Evolutionary conservation across 2,329 filamentous ascomycete species (phyloP).

Genomic region (Elsinoe ampelina): DNA sequence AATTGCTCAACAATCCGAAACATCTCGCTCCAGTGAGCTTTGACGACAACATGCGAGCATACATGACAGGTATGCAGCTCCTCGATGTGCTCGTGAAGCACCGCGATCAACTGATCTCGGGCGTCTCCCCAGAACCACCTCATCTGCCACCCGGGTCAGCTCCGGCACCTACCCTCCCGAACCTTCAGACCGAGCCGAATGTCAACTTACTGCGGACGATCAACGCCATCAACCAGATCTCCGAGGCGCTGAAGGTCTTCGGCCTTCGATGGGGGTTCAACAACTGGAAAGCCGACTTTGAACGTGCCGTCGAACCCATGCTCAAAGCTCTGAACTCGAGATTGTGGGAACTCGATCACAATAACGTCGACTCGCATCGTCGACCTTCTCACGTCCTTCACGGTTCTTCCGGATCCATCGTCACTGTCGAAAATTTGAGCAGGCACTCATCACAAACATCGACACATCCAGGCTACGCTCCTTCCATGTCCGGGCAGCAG

Average conservation of each 20-base stretch:
- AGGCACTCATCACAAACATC: constrained; percentile 6
- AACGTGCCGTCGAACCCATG: constrained; percentile 34
- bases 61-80: constrained; percentile 55
- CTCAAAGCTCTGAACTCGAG: constrained; percentile 35
- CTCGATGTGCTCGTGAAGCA: constrained; percentile 48
- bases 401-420: constrained; percentile 1
- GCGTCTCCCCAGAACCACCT: constrained; percentile 32
- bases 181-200: constrained; percentile 22
- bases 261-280: constrained; percentile 42
- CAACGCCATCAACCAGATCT: constrained; percentile 39
- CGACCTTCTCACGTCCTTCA: neutral
- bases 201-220: constrained; percentile 35
- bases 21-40: constrained; percentile 69
- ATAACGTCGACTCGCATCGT: neutral
- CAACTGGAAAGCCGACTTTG: constrained; percentile 42
- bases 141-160: constrained; percentile 30
- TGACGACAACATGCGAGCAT: constrained; percentile 76
- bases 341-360: constrained; percentile 22
- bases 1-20: constrained; percentile 51
- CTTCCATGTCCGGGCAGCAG: constrained; percentile 3
- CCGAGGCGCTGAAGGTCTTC: constrained; percentile 36
- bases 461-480: neutral
- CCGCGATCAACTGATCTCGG: constrained; percentile 37
- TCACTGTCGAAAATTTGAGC: constrained; percentile 7
- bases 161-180: constrained; percentile 27